Conservation (phyloP, 75 land plant genomes). For the Cupressus sempervirens region DNA sequence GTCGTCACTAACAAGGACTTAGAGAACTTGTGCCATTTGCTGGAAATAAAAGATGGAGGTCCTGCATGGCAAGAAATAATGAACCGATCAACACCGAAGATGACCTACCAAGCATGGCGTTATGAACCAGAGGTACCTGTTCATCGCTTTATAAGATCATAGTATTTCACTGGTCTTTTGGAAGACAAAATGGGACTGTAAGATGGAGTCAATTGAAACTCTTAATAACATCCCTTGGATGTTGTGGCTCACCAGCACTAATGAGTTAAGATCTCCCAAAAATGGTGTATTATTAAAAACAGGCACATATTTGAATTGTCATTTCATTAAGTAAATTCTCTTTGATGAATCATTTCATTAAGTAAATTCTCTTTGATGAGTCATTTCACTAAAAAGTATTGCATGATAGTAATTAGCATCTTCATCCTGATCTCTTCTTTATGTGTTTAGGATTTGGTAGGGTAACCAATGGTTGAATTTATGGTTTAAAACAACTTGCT, state of each 20-base stretch:
- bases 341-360: background rate
- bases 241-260: background rate
- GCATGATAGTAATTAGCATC: background rate
- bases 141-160: background rate
- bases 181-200: conserved; percentile 1
- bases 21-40: conserved; percentile 33
- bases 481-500: background rate
- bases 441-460: background rate
- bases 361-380: background rate
- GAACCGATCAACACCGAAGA: conserved; percentile 60
- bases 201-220: background rate
- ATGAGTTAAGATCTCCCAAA: background rate
- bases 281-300: background rate
- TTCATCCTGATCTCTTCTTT: background rate
- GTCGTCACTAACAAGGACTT: conserved; percentile 42
- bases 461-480: background rate
- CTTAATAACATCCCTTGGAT: background rate
- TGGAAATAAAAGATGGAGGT: conserved; percentile 72
- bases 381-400: background rate
- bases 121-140: conserved; percentile 66
- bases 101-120: conserved; percentile 84
- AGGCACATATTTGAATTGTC: background rate
- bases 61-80: conserved; percentile 82
- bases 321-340: background rate
- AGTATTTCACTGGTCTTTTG: background rate